These are phyloP conservation scores for Ustilago lituana DNA, from an alignment of 1,284 basidiomycete species.

Conservation along the genomic window DNA sequence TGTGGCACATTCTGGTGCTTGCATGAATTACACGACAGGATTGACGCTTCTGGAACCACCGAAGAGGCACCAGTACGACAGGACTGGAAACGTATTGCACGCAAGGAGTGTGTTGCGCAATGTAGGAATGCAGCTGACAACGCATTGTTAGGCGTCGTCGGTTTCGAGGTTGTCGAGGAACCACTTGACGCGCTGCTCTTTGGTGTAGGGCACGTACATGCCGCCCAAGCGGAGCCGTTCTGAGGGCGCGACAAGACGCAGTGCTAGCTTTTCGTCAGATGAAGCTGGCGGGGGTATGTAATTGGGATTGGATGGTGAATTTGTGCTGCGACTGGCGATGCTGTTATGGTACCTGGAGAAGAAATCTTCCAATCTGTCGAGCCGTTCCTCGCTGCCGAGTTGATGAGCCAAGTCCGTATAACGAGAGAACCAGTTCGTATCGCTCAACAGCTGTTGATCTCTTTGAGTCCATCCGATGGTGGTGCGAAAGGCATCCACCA, in stretches of 20 bases:
- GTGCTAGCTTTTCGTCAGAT: slow-evolving; percentile 9
- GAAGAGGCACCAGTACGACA: no score
- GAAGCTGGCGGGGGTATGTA: not conserved
- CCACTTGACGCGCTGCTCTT: slow-evolving; percentile 35
- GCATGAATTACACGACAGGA: no score
- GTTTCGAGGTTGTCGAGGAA: slow-evolving; percentile 42
- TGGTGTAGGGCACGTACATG: slow-evolving; percentile 45
- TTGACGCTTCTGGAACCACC: no score
- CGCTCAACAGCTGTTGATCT: slow-evolving; percentile 21
- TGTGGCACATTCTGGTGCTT: no score
- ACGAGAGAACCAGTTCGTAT: not conserved
- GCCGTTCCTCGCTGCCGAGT: slow-evolving; percentile 2
- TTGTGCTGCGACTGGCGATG: not conserved
- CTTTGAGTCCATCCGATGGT: slow-evolving; percentile 39
- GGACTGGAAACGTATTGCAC: no score
- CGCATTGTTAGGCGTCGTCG: slow-evolving; percentile 21
- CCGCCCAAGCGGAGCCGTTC: slow-evolving; percentile 29
- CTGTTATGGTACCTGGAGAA: slow-evolving; percentile 2
- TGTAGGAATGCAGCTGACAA: no score
- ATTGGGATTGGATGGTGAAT: not conserved
- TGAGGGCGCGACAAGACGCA: slow-evolving; percentile 20
- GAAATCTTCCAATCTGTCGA: not conserved
- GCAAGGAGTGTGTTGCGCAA: no score
- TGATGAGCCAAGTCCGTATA: not conserved
- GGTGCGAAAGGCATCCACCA: slow-evolving; percentile 33